Percentiles rank a stretch among this genome's conserved stretches.
Conservation (phyloP, 805 yeast species). For the Cephaloascus fragrans region DNA sequence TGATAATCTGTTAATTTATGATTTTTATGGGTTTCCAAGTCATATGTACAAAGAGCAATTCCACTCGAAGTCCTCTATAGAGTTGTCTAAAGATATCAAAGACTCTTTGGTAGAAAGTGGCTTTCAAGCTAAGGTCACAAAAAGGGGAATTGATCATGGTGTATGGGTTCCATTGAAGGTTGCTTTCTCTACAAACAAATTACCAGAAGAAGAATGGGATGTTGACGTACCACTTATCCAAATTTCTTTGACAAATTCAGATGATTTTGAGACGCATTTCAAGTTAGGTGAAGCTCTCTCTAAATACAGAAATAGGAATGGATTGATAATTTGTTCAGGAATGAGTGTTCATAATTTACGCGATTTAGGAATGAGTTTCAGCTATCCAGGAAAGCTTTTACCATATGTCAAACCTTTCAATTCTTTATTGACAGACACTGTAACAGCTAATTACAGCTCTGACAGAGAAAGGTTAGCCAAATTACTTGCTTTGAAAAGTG, state of each 20-base stretch:
- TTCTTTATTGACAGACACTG: constrained; percentile 26
- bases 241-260: constrained; percentile 34
- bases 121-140: constrained; percentile 29
- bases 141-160: constrained; percentile 78
- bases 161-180: constrained; percentile 74
- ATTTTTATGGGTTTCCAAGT: constrained; percentile 64
- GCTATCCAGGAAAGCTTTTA: constrained; percentile 10
- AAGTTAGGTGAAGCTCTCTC: constrained; percentile 48
- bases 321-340: constrained; percentile 55
- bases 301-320: constrained; percentile 36
- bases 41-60: constrained; percentile 56
- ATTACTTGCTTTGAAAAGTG: constrained; percentile 23
- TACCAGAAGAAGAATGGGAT: constrained; percentile 25
- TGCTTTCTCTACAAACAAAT: constrained; percentile 40
- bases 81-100: constrained; percentile 34
- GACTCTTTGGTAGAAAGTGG: constrained; percentile 30
- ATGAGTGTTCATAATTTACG: constrained; percentile 72
- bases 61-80: constrained; percentile 34
- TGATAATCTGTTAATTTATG: constrained; percentile 58
- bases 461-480: constrained; percentile 20
- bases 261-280: constrained; percentile 32
- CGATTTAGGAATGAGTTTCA: constrained; percentile 28
- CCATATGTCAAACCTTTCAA: constrained; percentile 51
- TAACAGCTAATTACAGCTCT: constrained; percentile 16
- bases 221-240: constrained; percentile 40